Base-by-base conservation (phyloP, 1,139 yeast genomes). In the Candida mesenterica region DNA sequence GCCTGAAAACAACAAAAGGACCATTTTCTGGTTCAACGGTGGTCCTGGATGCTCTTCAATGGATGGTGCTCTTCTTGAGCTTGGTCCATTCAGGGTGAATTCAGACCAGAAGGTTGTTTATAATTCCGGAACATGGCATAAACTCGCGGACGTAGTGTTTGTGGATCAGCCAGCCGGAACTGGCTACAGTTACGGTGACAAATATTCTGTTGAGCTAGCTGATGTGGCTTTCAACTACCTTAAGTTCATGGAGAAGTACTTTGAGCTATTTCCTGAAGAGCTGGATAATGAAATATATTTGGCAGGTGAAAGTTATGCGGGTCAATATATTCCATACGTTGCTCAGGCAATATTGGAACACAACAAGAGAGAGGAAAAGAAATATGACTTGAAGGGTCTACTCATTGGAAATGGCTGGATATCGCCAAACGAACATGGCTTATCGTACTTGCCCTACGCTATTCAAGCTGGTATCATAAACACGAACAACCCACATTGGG, bases 231-330 rank as follows among this genome's bases (percentile, higher is more conserved):
- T 56, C 18, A 83, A 86, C 49, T 81, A 90, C 45, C 50, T 84
- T 39, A 53, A 54, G 6, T 92, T 92, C 55, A 53, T 94, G 52
- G 74, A 77, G 24, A 71, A 75, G 45, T 94, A 81, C 60, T 82
- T 73, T 48, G 68, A 72, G 39, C 52, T 81, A 4, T 92, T 92
- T 56, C 96, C 97, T 0, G 81, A 83, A 34, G 89, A 86, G 46
- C 48, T 61, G 9, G 54, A 55, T 10, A 80, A 85, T 44, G 85
- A 86, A 24, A 63, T 92, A 4, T 80, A 78, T 47, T 59, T 92
- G 32, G 95, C 96, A 0, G 99, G 99, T 17, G 98, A 92, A 61
- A 86, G 96, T 48, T 94, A 82, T 62, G 97, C 98, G 1, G 99
- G 99, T 16, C 97, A 92, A 57, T 92, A 88, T 57, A 84, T 92